Conservation (phyloP, 306 rosid genomes). For the Hippophae rhamnoides region DNA sequence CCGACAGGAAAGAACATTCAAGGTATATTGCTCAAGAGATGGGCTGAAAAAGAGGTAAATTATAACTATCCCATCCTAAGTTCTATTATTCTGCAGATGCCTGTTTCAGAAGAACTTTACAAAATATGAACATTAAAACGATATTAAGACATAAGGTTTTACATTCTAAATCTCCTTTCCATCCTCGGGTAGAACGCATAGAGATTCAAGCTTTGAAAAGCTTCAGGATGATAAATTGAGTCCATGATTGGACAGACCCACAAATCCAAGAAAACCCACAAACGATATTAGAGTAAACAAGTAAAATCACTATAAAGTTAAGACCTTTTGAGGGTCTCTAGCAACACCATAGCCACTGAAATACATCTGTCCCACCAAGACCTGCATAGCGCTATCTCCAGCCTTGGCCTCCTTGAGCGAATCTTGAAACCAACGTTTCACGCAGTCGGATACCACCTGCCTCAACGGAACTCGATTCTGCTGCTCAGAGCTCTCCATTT, state of each 20-base stretch:
- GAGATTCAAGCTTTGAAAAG: background rate
- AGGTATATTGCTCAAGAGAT: no score
- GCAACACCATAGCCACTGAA: slow-evolving; percentile 67
- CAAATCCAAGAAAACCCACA: background rate
- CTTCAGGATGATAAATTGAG: background rate
- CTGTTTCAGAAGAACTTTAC: background rate
- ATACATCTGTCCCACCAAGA: slow-evolving; percentile 74
- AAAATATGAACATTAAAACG: background rate
- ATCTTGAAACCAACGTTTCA: slow-evolving; percentile 74
- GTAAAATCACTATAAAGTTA: background rate
- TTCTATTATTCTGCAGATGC: background rate
- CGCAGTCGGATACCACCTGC: slow-evolving; percentile 64
- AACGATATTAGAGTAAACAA: background rate
- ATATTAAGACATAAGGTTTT: background rate
- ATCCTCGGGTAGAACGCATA: background rate
- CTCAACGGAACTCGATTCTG: slow-evolving; percentile 44
- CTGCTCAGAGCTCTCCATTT: slow-evolving; percentile 27
- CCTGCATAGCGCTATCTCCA: slow-evolving; percentile 59
- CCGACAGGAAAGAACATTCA: no score
- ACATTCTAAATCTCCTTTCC: background rate
- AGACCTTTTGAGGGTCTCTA: slow-evolving; percentile 52
- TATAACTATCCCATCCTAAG: no score
- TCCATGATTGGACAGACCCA: background rate
- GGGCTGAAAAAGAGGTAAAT: no score
- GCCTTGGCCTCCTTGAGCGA: slow-evolving; percentile 70